Conservation (phyloP, 2,329 filamentous ascomycete species). For the Microcyclospora pomicola region DNA sequence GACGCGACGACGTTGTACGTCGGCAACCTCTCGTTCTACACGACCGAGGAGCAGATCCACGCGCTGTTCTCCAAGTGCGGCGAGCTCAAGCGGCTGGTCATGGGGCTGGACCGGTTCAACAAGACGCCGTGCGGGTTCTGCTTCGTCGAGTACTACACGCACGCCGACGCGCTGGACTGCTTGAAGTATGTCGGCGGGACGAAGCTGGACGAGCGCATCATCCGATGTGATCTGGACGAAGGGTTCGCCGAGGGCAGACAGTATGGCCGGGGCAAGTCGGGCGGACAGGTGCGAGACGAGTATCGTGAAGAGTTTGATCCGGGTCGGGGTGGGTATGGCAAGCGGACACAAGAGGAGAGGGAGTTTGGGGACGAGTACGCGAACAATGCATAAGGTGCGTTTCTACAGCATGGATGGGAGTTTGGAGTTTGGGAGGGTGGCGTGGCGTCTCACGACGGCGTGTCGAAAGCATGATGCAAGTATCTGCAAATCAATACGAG, state of each 20-base stretch:
- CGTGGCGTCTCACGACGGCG: too few relatives aligned
- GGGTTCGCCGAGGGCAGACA: slow-evolving; percentile 93
- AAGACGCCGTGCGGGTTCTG: slow-evolving; percentile 99
- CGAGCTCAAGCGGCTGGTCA: slow-evolving; percentile 94
- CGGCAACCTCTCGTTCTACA: slow-evolving; percentile 70
- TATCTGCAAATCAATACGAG: too few relatives aligned
- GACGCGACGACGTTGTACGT: slow-evolving; percentile 93
- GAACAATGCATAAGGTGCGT: background rate
- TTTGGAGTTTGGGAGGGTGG: too few relatives aligned
- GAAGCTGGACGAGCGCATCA: slow-evolving; percentile 93
- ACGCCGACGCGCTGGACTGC: slow-evolving; percentile 92
- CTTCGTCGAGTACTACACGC: slow-evolving; percentile 98
- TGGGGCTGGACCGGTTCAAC: slow-evolving; percentile 92
- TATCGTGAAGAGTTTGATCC: slow-evolving; percentile 96
- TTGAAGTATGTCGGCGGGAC: slow-evolving; percentile 98
- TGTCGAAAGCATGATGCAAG: too few relatives aligned
- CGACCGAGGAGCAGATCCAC: slow-evolving; percentile 96
- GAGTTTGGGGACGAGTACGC: slow-evolving; percentile 16
- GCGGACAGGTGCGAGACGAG: slow-evolving; percentile 93
- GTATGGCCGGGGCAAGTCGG: slow-evolving; percentile 86
- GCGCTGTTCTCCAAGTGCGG: slow-evolving; percentile 56
- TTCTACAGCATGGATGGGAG: too few relatives aligned
- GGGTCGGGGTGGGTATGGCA: slow-evolving; percentile 78
- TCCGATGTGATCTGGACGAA: slow-evolving; percentile 87
- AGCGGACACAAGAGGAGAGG: slow-evolving; percentile 48